Evolutionary conservation across 1,284 basidiomycete species (phyloP).

Genomic region (Cutaneotrichosporon sp.): DNA sequence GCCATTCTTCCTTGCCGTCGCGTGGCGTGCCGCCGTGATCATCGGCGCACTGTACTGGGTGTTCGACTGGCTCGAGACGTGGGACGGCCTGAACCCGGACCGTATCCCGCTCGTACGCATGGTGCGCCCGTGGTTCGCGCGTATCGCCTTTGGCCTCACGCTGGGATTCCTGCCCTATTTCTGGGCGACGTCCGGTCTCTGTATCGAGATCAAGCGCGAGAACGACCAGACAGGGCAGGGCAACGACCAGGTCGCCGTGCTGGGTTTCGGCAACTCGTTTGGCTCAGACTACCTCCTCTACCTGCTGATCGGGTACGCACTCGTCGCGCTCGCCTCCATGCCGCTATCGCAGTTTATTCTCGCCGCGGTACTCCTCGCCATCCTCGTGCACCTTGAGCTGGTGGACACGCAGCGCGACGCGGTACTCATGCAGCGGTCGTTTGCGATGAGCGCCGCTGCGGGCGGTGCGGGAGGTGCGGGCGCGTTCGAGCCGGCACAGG

Average conservation of each 20-base stretch:
- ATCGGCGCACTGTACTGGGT: slow-evolving; percentile 66
- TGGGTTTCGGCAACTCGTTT: slow-evolving; percentile 85
- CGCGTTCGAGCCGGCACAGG: slow-evolving; percentile 50
- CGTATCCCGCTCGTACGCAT: slow-evolving; percentile 50
- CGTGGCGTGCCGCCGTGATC: slow-evolving; percentile 58
- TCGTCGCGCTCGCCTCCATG: slow-evolving; percentile 64
- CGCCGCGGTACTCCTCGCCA: slow-evolving; percentile 57
- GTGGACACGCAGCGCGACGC: slow-evolving; percentile 74
- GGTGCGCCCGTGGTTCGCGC: slow-evolving; percentile 59
- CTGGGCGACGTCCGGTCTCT: slow-evolving; percentile 68
- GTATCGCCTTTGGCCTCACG: slow-evolving; percentile 55
- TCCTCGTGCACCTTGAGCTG: slow-evolving; percentile 69
- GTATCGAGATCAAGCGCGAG: slow-evolving; percentile 58
- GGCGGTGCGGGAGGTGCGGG: slow-evolving; percentile 21
- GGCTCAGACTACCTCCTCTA: slow-evolving; percentile 83
- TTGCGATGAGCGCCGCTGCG: slow-evolving; percentile 22
- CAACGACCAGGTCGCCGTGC: slow-evolving; percentile 58
- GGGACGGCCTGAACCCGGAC: slow-evolving; percentile 37
- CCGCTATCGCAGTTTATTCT: slow-evolving; percentile 77
- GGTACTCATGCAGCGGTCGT: slow-evolving; percentile 49
- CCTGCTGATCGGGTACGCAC: slow-evolving; percentile 60
- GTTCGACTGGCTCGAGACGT: slow-evolving; percentile 65
- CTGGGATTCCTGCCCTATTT: slow-evolving; percentile 57
- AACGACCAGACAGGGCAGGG: slow-evolving; percentile 32
- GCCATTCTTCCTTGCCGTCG: slow-evolving; percentile 57